A percentile compares a stretch with the other conserved stretches of the same genome.
Evolutionary conservation across 2,329 filamentous ascomycete genomes (phyloP).

Genomic region (Nothophaeocryptopus gaeumannii): DNA sequence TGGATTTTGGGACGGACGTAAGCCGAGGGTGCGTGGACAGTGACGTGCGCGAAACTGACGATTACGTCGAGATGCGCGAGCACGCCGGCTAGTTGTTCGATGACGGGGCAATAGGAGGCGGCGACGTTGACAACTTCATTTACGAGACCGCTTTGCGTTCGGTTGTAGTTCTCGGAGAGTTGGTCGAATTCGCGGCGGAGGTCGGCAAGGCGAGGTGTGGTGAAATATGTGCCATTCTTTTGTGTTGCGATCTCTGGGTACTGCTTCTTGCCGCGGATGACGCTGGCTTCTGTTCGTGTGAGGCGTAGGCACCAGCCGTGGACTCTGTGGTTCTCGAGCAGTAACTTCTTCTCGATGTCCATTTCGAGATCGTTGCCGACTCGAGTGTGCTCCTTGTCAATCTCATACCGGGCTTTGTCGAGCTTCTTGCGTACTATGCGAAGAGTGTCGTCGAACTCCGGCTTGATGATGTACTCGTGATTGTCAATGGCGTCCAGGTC

Average conservation of each 20-base stretch:
- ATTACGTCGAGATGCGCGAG: conserved; percentile 94
- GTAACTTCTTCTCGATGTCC: conserved; percentile 97
- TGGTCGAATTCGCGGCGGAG: conserved; percentile 91
- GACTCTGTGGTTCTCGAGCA: conserved; percentile 91
- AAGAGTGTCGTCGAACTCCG: conserved; percentile 89
- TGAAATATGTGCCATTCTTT: conserved; percentile 99
- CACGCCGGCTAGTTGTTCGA: conserved; percentile 83
- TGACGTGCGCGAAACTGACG: conserved; percentile 86
- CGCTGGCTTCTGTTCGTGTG: conserved; percentile 83
- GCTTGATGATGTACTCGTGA: conserved; percentile 98
- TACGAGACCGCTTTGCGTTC: conserved; percentile 86
- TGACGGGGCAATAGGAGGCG: conserved; percentile 87
- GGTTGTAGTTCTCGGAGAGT: conserved; percentile 88
- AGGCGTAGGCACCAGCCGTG: conserved; percentile 96
- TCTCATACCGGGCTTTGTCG: conserved; percentile 76
- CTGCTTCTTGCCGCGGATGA: conserved; percentile 83
- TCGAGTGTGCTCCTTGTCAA: conserved; percentile 74
- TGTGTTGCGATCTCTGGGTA: conserved; percentile 97
- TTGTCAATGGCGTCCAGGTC: conserved; percentile 93
- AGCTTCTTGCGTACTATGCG: conserved; percentile 87
- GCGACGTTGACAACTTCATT: conserved; percentile 90
- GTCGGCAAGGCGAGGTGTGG: conserved; percentile 74
- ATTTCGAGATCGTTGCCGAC: conserved; percentile 80
- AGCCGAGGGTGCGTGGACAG: conserved; percentile 85
- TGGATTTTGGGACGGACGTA: conserved; percentile 93